Percentiles rank a stretch among this genome's conserved stretches.
These are phyloP conservation scores for Alternaria incomplexa DNA, from an alignment of 2,329 filamentous ascomycete genomes.

Conservation along the genomic window DNA sequence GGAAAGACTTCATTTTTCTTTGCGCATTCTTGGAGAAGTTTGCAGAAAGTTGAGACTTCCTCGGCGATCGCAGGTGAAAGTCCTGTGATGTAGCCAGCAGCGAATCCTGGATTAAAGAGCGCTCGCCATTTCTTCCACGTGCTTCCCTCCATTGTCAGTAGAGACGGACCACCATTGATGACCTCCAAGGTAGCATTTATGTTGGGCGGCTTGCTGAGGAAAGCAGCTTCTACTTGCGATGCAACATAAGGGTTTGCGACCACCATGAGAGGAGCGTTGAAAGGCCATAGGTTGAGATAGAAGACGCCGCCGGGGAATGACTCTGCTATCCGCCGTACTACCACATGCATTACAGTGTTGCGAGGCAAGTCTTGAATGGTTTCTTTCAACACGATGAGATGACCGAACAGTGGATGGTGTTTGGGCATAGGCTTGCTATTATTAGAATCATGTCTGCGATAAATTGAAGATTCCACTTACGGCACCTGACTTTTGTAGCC, in stretches of 20 bases:
- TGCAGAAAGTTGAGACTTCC: slow-evolving; percentile 21
- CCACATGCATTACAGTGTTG: slow-evolving; percentile 11
- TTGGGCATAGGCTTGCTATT: slow-evolving; percentile 19
- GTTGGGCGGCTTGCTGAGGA: slow-evolving; percentile 11
- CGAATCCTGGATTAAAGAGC: slow-evolving; percentile 26
- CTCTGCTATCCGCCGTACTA: slow-evolving; percentile 26
- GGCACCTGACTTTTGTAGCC: slow-evolving; percentile 1
- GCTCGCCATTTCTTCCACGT: slow-evolving; percentile 38
- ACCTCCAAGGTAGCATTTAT: slow-evolving; percentile 27
- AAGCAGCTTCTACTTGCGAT: slow-evolving; percentile 12
- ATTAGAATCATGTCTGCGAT: neutral
- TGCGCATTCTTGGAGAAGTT: slow-evolving; percentile 12
- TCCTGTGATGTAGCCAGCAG: slow-evolving; percentile 55
- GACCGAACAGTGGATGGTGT: slow-evolving; percentile 15
- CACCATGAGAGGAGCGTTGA: slow-evolving; percentile 14
- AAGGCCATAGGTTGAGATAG: slow-evolving; percentile 28
- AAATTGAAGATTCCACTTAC: neutral
- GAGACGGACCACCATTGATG: slow-evolving; percentile 7
- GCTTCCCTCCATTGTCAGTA: slow-evolving; percentile 18
- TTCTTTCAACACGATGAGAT: slow-evolving; percentile 16
- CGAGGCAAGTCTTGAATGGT: slow-evolving; percentile 7
- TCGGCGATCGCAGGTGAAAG: slow-evolving; percentile 25
- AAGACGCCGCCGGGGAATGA: slow-evolving; percentile 23
- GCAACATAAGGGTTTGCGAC: slow-evolving; percentile 11
- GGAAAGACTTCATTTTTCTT: slow-evolving; percentile 11